Conservation (phyloP, 805 yeast genomes). For the Myxozyma geophila region DNA sequence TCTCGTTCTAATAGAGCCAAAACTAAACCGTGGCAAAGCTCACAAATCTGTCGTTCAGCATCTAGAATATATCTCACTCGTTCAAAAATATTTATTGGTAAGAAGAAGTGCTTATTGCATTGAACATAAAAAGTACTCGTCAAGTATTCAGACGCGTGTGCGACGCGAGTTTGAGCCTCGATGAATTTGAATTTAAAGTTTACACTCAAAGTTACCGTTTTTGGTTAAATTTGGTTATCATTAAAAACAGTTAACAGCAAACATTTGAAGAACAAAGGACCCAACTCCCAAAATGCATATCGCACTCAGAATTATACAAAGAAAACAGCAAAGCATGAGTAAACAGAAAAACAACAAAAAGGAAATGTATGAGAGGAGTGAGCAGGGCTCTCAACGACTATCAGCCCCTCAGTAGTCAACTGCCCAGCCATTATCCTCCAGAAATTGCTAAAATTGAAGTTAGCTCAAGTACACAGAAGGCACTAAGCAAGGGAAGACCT, state of each 20-base stretch:
- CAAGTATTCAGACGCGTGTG: too few relatives aligned
- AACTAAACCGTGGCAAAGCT: background rate
- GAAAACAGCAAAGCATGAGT: background rate
- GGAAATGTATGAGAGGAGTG: background rate
- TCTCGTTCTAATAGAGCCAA: background rate
- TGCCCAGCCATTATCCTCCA: conserved; percentile 40
- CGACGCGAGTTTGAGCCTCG: too few relatives aligned
- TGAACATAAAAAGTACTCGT: too few relatives aligned
- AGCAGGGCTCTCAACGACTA: background rate
- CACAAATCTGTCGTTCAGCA: background rate
- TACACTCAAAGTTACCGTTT: background rate
- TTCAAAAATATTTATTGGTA: too few relatives aligned
- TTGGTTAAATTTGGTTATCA: background rate
- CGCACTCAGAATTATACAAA: background rate
- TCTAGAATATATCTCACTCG: background rate
- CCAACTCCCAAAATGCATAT: conserved; percentile 6
- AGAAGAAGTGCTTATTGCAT: too few relatives aligned
- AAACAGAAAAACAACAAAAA: background rate
- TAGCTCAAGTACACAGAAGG: background rate
- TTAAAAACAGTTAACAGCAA: background rate
- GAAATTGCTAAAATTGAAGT: conserved; percentile 20
- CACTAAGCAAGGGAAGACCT: background rate
- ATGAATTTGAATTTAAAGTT: background rate
- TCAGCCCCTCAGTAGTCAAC: conserved; percentile 30
- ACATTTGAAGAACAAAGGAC: background rate